Percentiles rank a stretch among this genome's conserved stretches.
Evolutionary conservation across 495 filamentous ascomycete genomes (phyloP).

Genomic region (Neurospora tetraspora): DNA sequence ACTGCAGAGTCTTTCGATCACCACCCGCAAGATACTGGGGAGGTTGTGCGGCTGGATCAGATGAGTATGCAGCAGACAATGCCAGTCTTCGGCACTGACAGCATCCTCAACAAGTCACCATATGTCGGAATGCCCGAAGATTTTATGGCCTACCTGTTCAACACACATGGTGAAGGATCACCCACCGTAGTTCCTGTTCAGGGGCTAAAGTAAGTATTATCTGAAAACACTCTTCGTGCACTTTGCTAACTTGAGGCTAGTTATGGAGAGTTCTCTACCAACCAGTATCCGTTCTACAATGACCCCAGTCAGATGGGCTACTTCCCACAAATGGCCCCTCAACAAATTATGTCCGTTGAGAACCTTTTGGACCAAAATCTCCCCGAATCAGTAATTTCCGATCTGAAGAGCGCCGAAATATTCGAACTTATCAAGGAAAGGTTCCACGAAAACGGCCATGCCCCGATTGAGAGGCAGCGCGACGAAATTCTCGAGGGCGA

Average conservation of each 20-base stretch:
- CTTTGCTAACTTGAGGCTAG: constrained; percentile 24
- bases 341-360: constrained; percentile 81
- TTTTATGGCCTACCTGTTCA: constrained; percentile 87
- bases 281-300: constrained; percentile 41
- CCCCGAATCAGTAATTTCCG: constrained; percentile 70
- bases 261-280: constrained; percentile 38
- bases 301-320: constrained; percentile 41
- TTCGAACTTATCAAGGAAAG: constrained; percentile 75
- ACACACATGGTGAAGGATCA: constrained; percentile 42
- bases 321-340: constrained; percentile 46
- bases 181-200: constrained; percentile 38
- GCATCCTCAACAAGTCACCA: constrained; percentile 68
- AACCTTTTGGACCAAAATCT: constrained; percentile 78
- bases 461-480: constrained; percentile 63
- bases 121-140: constrained; percentile 80
- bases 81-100: constrained; percentile 76
- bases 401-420: constrained; percentile 75
- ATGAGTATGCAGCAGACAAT: constrained; percentile 59
- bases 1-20: constrained; percentile 35
- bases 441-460: constrained; percentile 73
- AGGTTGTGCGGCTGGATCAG: constrained; percentile 54
- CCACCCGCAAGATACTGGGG: constrained; percentile 34
- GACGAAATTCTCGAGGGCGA: constrained; percentile 72
- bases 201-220: constrained; percentile 36
- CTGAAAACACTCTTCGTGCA: not conserved